These are phyloP conservation scores for Microbotryum violaceum DNA, from an alignment of 1,284 basidiomycete species.

Conservation along the genomic window DNA sequence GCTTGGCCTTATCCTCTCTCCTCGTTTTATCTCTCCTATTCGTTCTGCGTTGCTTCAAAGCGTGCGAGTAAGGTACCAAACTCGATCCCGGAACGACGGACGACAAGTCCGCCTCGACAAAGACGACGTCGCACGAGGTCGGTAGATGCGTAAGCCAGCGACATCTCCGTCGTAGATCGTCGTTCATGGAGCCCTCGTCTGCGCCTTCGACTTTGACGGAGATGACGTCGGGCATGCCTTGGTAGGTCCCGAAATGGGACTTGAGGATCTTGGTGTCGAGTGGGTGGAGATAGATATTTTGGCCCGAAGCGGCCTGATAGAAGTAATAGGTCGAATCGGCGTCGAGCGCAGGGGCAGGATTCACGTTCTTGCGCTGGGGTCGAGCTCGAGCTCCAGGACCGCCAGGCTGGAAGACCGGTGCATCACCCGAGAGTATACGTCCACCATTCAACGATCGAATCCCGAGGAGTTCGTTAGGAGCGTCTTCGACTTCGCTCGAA, in stretches of 20 bases:
- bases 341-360: constrained; percentile 55
- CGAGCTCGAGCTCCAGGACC: constrained; percentile 1
- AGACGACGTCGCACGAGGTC: constrained; percentile 84
- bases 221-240: constrained; percentile 75
- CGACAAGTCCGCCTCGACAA: constrained; percentile 79
- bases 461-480: constrained; percentile 17
- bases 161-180: constrained; percentile 84
- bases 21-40: constrained; percentile 66
- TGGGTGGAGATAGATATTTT: constrained; percentile 87
- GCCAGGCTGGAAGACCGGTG: no score
- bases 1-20: constrained; percentile 73
- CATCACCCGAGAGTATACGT: no score
- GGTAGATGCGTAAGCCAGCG: constrained; percentile 92
- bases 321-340: constrained; percentile 59
- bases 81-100: constrained; percentile 59
- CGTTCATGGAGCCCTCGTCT: constrained; percentile 57
- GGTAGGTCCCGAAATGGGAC: constrained; percentile 72
- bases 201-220: constrained; percentile 68
- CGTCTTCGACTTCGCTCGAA: constrained; percentile 34
- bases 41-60: constrained; percentile 64
- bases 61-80: constrained; percentile 68
- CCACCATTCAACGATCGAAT: neutral
- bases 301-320: constrained; percentile 88
- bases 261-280: constrained; percentile 90
- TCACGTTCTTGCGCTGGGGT: constrained; percentile 62